These are phyloP conservation scores for Kuraishia cidri DNA, from an alignment of 805 yeast species.

Conservation along the genomic window DNA sequence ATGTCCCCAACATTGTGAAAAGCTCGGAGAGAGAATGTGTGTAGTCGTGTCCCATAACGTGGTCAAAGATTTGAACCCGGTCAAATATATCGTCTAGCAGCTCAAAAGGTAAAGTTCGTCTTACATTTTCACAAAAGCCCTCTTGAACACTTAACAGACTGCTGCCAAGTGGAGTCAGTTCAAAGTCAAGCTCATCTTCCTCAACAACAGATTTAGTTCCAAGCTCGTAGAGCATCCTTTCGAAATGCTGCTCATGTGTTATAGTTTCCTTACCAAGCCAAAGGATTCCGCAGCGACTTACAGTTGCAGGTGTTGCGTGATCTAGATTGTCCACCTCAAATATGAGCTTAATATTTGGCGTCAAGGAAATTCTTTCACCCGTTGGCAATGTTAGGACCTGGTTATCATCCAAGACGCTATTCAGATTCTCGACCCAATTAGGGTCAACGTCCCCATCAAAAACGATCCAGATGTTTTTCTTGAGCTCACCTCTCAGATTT, in stretches of 20 bases:
- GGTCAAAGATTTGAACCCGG: conserved; percentile 13
- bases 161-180: not conserved
- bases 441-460: conserved; percentile 95
- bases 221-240: not conserved
- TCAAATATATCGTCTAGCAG: not conserved
- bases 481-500: conserved; percentile 49
- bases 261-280: conserved; percentile 31
- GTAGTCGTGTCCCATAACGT: conserved; percentile 41
- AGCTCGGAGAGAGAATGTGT: conserved; percentile 28
- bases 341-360: conserved; percentile 51
- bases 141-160: not conserved
- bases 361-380: conserved; percentile 75
- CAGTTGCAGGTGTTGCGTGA: conserved; percentile 82
- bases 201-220: not conserved
- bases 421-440: conserved; percentile 84
- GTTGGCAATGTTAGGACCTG: conserved; percentile 73
- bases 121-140: not conserved
- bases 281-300: conserved; percentile 86
- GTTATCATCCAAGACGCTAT: conserved; percentile 89
- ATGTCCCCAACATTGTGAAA: conserved; percentile 26
- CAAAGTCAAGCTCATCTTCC: not conserved
- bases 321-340: conserved; percentile 68
- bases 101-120: not conserved
- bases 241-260: not conserved
- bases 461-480: conserved; percentile 61